A percentile compares a stretch with the other conserved stretches of the same genome.
phyloP scores from a whole-genome alignment of 768 basidiomycete genomes.

The Hortiboletus campestris region DNA sequence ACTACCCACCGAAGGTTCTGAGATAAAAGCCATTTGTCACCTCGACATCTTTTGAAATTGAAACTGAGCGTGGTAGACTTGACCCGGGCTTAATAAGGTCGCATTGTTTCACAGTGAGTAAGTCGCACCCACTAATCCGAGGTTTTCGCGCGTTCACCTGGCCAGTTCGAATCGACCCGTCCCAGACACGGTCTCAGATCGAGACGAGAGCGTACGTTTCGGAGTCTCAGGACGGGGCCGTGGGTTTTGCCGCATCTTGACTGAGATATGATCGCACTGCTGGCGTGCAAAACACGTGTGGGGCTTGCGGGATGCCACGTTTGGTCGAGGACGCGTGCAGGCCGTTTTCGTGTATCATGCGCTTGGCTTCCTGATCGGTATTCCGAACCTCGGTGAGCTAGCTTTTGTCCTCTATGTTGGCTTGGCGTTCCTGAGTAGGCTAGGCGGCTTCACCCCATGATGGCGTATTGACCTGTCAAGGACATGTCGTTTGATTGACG shows the following conservation, averaged over 20 bases:
- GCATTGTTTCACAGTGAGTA: background rate
- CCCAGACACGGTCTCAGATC: conserved; percentile 3
- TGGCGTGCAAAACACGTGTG: background rate
- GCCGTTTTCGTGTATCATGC: no score
- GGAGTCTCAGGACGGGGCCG: background rate
- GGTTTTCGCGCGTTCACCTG: no score
- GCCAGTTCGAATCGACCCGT: no score
- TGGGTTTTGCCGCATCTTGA: background rate
- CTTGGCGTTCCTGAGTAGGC: background rate
- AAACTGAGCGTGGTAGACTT: background rate
- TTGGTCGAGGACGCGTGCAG: background rate
- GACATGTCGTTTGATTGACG: background rate
- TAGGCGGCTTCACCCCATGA: background rate
- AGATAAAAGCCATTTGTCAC: background rate
- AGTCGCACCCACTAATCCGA: background rate
- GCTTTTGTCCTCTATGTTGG: background rate
- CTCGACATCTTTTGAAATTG: background rate
- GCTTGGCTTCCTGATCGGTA: background rate
- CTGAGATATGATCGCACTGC: background rate
- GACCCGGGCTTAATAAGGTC: background rate
- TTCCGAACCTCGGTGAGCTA: background rate
- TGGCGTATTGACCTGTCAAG: background rate
- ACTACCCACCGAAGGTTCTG: no score
- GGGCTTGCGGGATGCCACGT: background rate
- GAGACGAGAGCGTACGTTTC: background rate